Percentiles rank a stretch among this genome's conserved stretches.
Evolutionary conservation across 2,329 filamentous ascomycete genomes (phyloP).

Genomic region (Ophiostoma piceae): DNA sequence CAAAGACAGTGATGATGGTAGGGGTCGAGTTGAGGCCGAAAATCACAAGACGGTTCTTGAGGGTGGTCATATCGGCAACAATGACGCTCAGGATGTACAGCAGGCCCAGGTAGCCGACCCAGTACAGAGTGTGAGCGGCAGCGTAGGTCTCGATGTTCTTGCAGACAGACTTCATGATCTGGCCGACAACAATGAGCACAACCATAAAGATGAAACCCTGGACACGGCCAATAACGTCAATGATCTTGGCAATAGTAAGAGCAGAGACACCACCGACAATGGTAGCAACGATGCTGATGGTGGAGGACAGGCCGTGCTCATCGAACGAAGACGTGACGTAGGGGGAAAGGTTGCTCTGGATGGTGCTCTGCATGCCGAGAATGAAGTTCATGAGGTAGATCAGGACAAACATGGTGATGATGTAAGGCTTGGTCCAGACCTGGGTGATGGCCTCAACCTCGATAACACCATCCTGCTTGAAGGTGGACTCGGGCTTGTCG

Average conservation of each 20-base stretch:
- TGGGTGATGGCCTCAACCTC: slow-evolving; percentile 44
- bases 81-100: slow-evolving; percentile 49
- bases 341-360: slow-evolving; percentile 39
- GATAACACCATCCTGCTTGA: slow-evolving; percentile 43
- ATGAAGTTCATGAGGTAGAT: slow-evolving; percentile 40
- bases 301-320: slow-evolving; percentile 49
- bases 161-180: slow-evolving; percentile 62
- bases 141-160: slow-evolving; percentile 56
- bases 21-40: slow-evolving; percentile 61
- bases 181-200: slow-evolving; percentile 45
- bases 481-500: slow-evolving; percentile 8
- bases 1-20: slow-evolving; percentile 60
- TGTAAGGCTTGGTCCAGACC: slow-evolving; percentile 39
- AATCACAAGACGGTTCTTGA: slow-evolving; percentile 60
- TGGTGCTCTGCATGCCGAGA: slow-evolving; percentile 36
- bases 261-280: slow-evolving; percentile 55
- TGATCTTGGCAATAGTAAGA: slow-evolving; percentile 59
- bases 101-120: slow-evolving; percentile 48
- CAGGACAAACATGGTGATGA: slow-evolving; percentile 41
- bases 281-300: slow-evolving; percentile 49
- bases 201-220: slow-evolving; percentile 55
- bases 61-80: slow-evolving; percentile 60
- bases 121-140: slow-evolving; percentile 61
- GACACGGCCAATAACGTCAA: slow-evolving; percentile 61
- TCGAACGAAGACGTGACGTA: slow-evolving; percentile 50